phyloP scores from a whole-genome alignment of 352 stramenopile species.

The Phytophthora fragariaefolia region DNA sequence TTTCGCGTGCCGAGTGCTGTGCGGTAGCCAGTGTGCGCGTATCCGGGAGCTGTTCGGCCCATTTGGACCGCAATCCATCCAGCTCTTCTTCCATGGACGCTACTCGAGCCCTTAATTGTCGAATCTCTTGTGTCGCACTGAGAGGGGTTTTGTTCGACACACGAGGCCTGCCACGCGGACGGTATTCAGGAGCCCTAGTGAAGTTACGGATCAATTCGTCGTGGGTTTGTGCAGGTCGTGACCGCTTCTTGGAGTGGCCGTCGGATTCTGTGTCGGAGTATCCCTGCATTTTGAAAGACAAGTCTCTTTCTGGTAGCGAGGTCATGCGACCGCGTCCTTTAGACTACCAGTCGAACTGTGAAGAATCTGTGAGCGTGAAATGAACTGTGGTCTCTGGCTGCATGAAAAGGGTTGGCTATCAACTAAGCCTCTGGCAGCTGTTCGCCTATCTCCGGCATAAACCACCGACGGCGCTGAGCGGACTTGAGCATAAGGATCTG shows the following conservation, averaged over 20 bases:
- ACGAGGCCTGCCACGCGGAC: slow-evolving; percentile 8
- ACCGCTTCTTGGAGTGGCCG: slow-evolving; percentile 21
- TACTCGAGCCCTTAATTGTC: slow-evolving; percentile 31
- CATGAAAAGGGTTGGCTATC: slow-evolving; percentile 28
- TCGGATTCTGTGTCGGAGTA: slow-evolving; percentile 12
- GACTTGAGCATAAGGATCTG: slow-evolving; percentile 26
- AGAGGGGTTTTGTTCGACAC: slow-evolving; percentile 19
- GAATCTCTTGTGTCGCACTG: slow-evolving; percentile 38
- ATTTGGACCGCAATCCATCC: slow-evolving; percentile 22
- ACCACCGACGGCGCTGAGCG: slow-evolving; percentile 1
- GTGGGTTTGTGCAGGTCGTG: slow-evolving; percentile 1
- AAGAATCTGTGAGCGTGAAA: slow-evolving; percentile 3
- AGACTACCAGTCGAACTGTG: background rate
- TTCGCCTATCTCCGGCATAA: slow-evolving; percentile 28
- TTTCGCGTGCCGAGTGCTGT: slow-evolving; percentile 31
- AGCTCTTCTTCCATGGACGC: slow-evolving; percentile 42
- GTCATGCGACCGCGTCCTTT: background rate
- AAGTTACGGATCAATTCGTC: slow-evolving; percentile 24
- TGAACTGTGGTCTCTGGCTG: slow-evolving; percentile 24
- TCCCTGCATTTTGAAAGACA: background rate
- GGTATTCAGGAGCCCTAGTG: background rate
- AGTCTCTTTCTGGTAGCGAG: background rate
- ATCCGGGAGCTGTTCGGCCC: slow-evolving; percentile 32
- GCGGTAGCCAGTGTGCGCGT: slow-evolving; percentile 19
- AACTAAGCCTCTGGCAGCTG: slow-evolving; percentile 25